Conservation (phyloP, 257 asterid genomes). For the Solanum appendiculatum region DNA sequence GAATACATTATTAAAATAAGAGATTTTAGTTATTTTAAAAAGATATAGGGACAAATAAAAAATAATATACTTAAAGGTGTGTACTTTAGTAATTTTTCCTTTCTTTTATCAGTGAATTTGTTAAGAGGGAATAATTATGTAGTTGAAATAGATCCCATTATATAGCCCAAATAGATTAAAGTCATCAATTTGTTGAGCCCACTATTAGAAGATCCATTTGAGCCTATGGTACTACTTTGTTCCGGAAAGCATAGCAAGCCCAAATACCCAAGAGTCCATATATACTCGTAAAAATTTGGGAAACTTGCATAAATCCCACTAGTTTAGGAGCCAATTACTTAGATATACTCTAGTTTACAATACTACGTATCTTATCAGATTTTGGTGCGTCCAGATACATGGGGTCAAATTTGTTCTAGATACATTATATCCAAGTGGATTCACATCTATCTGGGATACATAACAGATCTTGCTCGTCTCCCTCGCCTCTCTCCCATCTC, state of each 20-base stretch:
- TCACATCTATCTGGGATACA: background rate
- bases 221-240: background rate
- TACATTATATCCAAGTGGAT: background rate
- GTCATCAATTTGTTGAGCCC: background rate
- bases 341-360: background rate
- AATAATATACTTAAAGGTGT: no score
- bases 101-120: background rate
- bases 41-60: no score
- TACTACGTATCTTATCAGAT: no score
- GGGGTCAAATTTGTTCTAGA: background rate
- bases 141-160: background rate
- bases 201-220: background rate
- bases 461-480: background rate
- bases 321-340: background rate
- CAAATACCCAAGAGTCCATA: background rate
- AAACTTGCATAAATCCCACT: no score
- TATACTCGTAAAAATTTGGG: background rate
- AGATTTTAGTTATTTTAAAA: no score
- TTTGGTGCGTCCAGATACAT: no score
- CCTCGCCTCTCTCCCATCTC: background rate
- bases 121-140: background rate
- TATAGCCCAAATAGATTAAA: background rate
- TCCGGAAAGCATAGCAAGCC: background rate
- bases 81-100: no score
- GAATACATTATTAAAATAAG: no score